Conservation (phyloP, 805 yeast species). For the Diddensiella caesifluorescens region DNA sequence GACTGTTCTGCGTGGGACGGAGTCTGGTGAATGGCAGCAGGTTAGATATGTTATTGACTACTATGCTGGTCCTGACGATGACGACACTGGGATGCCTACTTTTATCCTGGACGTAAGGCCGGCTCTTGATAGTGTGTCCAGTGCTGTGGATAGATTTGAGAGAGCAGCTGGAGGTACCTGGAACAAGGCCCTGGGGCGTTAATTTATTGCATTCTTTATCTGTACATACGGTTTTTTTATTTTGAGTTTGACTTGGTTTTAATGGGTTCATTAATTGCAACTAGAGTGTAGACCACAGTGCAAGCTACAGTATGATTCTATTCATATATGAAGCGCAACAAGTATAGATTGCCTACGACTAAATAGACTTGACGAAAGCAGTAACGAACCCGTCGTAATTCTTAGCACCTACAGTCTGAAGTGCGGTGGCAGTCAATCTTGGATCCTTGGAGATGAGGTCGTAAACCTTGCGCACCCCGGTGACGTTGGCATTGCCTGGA, state of each 20-base stretch:
- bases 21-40: constrained; percentile 48
- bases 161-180: constrained; percentile 65
- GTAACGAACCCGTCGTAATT: constrained; percentile 14
- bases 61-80: constrained; percentile 89
- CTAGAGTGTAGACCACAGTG: no score
- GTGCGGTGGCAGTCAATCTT: constrained; percentile 11
- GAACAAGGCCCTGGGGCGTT: constrained; percentile 56
- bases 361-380: constrained; percentile 17
- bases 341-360: no score
- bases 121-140: constrained; percentile 66
- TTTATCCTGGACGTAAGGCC: constrained; percentile 94
- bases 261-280: no score
- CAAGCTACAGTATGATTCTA: no score
- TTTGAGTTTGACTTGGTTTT: no score
- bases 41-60: constrained; percentile 94
- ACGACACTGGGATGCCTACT: constrained; percentile 76
- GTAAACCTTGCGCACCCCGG: constrained; percentile 9
- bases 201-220: no score
- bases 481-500: not conserved
- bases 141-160: constrained; percentile 61
- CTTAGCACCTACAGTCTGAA: constrained; percentile 16
- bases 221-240: no score
- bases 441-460: constrained; percentile 11
- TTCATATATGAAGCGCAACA: no score
- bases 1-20: constrained; percentile 69